Evolutionary conservation across 2,329 filamentous ascomycete genomes (phyloP).

Genomic region (Calonectria montana): DNA sequence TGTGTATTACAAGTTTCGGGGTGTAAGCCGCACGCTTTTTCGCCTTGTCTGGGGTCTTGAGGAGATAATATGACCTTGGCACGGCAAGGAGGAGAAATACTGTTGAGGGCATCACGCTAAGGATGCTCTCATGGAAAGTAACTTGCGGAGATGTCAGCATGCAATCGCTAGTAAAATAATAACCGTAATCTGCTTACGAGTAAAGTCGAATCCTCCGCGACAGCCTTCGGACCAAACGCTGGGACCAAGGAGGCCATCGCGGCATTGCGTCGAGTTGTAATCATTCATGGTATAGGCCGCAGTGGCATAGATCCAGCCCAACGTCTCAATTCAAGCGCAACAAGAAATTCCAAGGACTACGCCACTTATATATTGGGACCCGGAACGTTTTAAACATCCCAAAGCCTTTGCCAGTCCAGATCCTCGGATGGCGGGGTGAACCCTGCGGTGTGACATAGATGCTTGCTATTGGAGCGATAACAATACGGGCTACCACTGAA

Average conservation of each 20-base stretch:
- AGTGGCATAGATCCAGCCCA: not conserved
- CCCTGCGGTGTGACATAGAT: not conserved
- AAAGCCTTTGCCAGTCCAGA: not conserved
- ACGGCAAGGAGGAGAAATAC: constrained; percentile 39
- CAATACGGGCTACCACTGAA: not conserved
- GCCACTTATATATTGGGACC: not conserved
- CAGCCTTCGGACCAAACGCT: constrained; percentile 43
- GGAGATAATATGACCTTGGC: constrained; percentile 39
- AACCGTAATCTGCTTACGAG: constrained; percentile 29
- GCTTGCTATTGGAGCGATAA: not conserved
- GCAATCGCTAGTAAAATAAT: not conserved
- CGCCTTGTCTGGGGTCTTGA: constrained; percentile 37
- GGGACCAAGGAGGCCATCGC: constrained; percentile 45
- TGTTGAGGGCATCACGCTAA: constrained; percentile 38
- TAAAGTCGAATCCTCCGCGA: constrained; percentile 48
- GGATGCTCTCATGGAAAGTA: constrained; percentile 45
- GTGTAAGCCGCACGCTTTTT: constrained; percentile 42
- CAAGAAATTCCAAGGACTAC: not conserved
- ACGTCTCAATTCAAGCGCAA: not conserved
- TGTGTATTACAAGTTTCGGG: constrained; percentile 38
- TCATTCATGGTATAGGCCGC: constrained; percentile 22
- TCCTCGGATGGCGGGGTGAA: not conserved
- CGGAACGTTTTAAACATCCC: not conserved
- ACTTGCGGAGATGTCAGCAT: constrained; percentile 35
- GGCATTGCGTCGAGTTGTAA: constrained; percentile 42